phyloP scores from a whole-genome alignment of 2,329 filamentous ascomycete species.

The Fusarium anguioides region DNA sequence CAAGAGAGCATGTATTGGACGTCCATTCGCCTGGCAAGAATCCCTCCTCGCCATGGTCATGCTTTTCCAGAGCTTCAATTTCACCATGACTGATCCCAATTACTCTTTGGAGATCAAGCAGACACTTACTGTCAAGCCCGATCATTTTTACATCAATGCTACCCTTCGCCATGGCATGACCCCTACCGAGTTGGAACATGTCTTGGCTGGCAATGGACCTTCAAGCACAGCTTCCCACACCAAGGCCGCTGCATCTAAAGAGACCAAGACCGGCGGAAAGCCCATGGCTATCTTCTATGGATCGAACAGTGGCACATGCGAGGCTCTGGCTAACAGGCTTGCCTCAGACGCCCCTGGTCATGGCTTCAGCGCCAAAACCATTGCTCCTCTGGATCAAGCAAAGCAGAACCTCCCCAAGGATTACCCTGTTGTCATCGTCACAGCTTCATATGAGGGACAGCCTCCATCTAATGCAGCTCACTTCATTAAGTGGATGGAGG shows the following conservation, averaged over 20 bases:
- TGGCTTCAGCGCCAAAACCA: slow-evolving; percentile 66
- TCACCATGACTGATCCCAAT: slow-evolving; percentile 67
- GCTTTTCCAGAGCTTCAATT: slow-evolving; percentile 77
- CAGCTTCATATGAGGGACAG: slow-evolving; percentile 78
- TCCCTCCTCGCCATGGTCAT: slow-evolving; percentile 69
- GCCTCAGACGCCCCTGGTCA: slow-evolving; percentile 67
- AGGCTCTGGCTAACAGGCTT: slow-evolving; percentile 72
- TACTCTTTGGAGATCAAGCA: slow-evolving; percentile 67
- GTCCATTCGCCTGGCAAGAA: slow-evolving; percentile 81
- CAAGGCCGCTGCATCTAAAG: slow-evolving; percentile 14
- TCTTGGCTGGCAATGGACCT: slow-evolving; percentile 48
- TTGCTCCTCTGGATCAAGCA: slow-evolving; percentile 70
- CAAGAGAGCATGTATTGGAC: slow-evolving; percentile 75
- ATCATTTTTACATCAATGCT: slow-evolving; percentile 71
- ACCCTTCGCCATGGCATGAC: slow-evolving; percentile 61
- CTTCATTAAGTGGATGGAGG: slow-evolving; percentile 75
- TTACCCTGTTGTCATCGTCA: slow-evolving; percentile 73
- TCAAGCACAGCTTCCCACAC: neutral
- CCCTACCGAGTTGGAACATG: slow-evolving; percentile 59
- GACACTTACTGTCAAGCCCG: slow-evolving; percentile 71
- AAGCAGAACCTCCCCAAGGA: slow-evolving; percentile 69
- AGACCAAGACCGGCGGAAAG: slow-evolving; percentile 43
- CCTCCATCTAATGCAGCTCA: slow-evolving; percentile 77
- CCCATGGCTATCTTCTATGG: slow-evolving; percentile 77
- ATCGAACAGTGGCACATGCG: slow-evolving; percentile 80